Evolutionary conservation across 106 monocot genomes (phyloP), one percentile per base, ranked within the genome.

Genomic region (Dendrobium catenatum): DNA sequence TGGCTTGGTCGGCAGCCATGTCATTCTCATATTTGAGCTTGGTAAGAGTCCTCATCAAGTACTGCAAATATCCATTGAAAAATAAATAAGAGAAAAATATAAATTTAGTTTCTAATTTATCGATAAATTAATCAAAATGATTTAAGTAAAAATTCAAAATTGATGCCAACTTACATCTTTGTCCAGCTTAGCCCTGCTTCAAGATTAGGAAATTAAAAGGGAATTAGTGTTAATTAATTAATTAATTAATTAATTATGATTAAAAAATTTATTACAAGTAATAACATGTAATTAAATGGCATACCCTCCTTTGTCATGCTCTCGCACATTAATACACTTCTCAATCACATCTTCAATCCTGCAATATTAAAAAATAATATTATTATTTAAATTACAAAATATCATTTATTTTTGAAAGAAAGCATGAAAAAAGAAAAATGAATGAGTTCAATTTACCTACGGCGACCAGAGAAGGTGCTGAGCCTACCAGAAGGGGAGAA

Each of bases 1-100:
- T 91, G 49, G 74, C 78, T 54, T 87, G 4, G 56, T 93, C 90
- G 10, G 87, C 80, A 7, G 83, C 86, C 67, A 90, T 83, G 61
- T 92, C 96, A 59, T 78, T 90, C 83, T 96, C 94, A 59, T 85
- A 94, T 72, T 94, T 91, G 82, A 96, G 88, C 68, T 93, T 91
- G 61, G 81, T 85, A 22, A 96, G 84, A 4, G 80, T 96, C 56
- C 82, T 85, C 26, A 87, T 75, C 78, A 94, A 77, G 68, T 84
- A 87, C 95, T 42, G 43, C 43, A 74, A 18, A 74, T 20, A 44
- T 72, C 5, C 74, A 74, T 29, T 5, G 5, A 74, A 74, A 44
- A 74, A 74, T 42, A 74, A 41, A 37, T 42, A 44, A 43, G 72
- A 68, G 15, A 4, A 61, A 79, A 20, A 78, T 78, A 17, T 1